These are phyloP conservation scores for Pisolithus thermaeus DNA, from an alignment of 1,284 basidiomycete species.

Conservation along the genomic window DNA sequence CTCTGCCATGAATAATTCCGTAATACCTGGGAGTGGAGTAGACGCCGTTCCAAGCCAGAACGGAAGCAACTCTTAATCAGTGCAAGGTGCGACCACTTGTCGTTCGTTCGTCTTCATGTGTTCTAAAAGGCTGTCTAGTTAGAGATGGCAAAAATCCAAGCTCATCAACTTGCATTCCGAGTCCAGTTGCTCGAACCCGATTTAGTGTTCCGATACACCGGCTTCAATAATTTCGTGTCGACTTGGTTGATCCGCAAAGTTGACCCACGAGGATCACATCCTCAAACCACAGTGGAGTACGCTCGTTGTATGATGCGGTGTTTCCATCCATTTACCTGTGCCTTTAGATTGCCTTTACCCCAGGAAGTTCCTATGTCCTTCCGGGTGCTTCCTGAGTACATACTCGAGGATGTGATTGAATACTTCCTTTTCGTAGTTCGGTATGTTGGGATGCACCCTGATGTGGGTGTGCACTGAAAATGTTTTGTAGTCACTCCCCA, in stretches of 20 bases:
- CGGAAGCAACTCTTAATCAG: constrained; percentile 62
- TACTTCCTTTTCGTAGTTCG: constrained; percentile 81
- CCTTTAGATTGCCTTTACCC: constrained; percentile 74
- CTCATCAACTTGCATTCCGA: constrained; percentile 74
- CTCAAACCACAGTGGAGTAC: constrained; percentile 61
- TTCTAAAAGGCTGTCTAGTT: constrained; percentile 33
- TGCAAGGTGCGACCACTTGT: constrained; percentile 50
- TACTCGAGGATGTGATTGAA: constrained; percentile 92
- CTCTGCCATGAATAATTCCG: neutral
- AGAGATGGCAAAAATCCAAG: constrained; percentile 65
- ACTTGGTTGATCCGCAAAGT: constrained; percentile 92
- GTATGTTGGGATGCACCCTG: constrained; percentile 36
- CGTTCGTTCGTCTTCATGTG: neutral
- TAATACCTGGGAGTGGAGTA: constrained; percentile 20
- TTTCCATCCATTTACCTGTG: constrained; percentile 8
- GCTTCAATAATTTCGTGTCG: constrained; percentile 86
- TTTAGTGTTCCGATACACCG: constrained; percentile 73
- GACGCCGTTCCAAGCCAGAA: constrained; percentile 65
- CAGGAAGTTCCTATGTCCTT: constrained; percentile 82
- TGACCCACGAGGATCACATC: constrained; percentile 82
- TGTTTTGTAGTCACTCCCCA: constrained; percentile 56
- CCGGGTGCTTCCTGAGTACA: constrained; percentile 89
- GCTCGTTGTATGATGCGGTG: constrained; percentile 22
- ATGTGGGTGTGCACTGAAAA: constrained; percentile 8
- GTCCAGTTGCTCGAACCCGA: constrained; percentile 87